Evolutionary conservation across 2,329 filamentous ascomycete species (phyloP).

Genomic region (Penicillium sp.): DNA sequence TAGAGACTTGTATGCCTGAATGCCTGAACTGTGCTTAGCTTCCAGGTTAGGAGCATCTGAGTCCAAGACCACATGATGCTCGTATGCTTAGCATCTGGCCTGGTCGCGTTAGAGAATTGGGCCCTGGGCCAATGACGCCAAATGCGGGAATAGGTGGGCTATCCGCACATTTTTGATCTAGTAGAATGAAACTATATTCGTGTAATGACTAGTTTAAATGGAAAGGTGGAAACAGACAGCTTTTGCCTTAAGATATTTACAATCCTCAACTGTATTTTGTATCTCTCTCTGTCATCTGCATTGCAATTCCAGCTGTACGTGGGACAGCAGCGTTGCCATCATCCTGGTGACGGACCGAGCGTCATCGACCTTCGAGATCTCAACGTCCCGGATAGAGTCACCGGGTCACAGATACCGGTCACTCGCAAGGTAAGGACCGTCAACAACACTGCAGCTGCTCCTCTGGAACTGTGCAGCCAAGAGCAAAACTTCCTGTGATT

Average conservation of each 20-base stretch:
- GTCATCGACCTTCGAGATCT: neutral
- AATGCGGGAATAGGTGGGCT: neutral
- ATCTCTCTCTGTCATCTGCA: constrained; percentile 5
- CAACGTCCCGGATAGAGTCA: neutral
- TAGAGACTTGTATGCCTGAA: neutral
- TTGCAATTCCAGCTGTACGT: constrained; percentile 11
- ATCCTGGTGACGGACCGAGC: neutral
- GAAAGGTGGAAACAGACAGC: neutral
- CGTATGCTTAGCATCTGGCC: constrained; percentile 18
- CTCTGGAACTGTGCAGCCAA: neutral
- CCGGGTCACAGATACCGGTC: neutral
- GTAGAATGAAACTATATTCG: neutral
- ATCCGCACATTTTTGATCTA: neutral
- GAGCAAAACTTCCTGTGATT: neutral
- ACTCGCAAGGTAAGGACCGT: neutral
- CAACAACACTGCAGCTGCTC: constrained; percentile 4
- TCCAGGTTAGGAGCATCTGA: constrained; percentile 3
- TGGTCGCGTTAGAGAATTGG: constrained; percentile 18
- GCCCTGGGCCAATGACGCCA: constrained; percentile 7
- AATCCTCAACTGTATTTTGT: neutral
- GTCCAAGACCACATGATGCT: constrained; percentile 16
- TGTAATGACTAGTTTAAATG: neutral
- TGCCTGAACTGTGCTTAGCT: constrained; percentile 1
- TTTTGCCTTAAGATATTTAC: neutral
- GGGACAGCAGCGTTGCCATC: constrained; percentile 12